Evolutionary conservation across 495 filamentous ascomycete genomes (phyloP), one percentile per base, ranked within the genome.

Genomic region (Jackrogersella multiformis): DNA sequence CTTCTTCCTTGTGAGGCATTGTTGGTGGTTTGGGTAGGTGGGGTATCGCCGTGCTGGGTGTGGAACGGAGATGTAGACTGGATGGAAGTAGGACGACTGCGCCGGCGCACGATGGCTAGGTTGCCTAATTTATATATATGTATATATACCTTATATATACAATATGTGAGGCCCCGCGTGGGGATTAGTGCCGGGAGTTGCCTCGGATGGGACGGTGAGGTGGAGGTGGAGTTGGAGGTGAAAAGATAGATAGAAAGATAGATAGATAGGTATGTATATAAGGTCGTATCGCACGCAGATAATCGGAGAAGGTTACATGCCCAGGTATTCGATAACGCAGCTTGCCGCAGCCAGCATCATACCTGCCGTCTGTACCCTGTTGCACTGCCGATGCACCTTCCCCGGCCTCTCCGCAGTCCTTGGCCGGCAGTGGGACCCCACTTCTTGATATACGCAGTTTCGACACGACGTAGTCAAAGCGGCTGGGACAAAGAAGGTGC

Each of bases 1-100:
- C 15, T 54, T 64, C 61, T 54, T 61, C 45, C 13, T 63, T 68
- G 41, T 69, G 65, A 58, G 70, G 70, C 70, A 69, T 72, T 1
- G 21, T 42, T 55, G 41, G 8, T 16, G 28, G 16, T 35, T 30
- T 5, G 8, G 20, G n/a, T 16, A 18, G 1, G 8, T 23, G 4
- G 7, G 4, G 12, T 12, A 23, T 2, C 12, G 7, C 4, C 5
- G 18, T 2, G 7, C 5, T 44, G 18, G 18, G 18, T 2, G 18
- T 20, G 8, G 10, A 7, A 44, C 18, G 9, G 10, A 23, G 8
- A 32, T 18, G 24, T 51, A 51, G 46, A 28, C 18, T 13, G 4
- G 46, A 10, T 1, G 15, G 13, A 13, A 52, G 10, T 4, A 12
- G 36, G 48, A 20, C 10, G 10, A 32, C 7, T 30, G 26, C 45